These are phyloP conservation scores for Marasmius oreades DNA, from an alignment of 1,284 basidiomycete species.

Conservation along the genomic window DNA sequence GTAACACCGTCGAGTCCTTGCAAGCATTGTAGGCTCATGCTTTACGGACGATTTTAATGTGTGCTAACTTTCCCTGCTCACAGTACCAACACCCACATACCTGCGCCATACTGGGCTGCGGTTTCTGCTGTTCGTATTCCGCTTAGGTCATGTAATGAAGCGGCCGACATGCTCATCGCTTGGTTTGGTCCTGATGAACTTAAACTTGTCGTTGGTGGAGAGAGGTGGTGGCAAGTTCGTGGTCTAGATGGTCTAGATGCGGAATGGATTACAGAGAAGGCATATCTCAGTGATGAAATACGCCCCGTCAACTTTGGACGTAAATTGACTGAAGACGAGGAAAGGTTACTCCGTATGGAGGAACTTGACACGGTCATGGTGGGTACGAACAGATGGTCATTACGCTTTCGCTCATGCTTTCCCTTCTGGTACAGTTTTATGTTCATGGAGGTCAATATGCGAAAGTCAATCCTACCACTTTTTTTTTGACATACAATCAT, in stretches of 20 bases:
- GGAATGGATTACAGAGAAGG: conserved; percentile 76
- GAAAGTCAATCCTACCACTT: not conserved
- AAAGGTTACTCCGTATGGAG: conserved; percentile 49
- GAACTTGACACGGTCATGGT: conserved; percentile 56
- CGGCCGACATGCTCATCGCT: conserved; percentile 71
- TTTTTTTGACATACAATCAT: not conserved
- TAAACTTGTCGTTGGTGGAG: conserved; percentile 71
- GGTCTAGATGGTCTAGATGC: conserved; percentile 65
- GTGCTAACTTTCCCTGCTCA: not conserved
- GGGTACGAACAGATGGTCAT: conserved; percentile 11
- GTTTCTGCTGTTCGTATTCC: conserved; percentile 70
- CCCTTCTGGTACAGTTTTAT: conserved; percentile 49
- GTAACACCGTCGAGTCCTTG: conserved; percentile 58
- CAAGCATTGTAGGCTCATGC: conserved; percentile 57
- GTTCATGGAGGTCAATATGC: conserved; percentile 61
- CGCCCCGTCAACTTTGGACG: conserved; percentile 19
- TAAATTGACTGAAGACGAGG: conserved; percentile 36
- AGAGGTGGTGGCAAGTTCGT: conserved; percentile 85
- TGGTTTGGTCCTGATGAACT: conserved; percentile 77
- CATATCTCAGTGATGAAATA: conserved; percentile 33
- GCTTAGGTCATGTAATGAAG: conserved; percentile 55
- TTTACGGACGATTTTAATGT: not conserved
- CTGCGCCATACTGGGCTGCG: conserved; percentile 75
- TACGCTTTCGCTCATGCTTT: not conserved
- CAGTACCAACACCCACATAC: conserved; percentile 75